Evolutionary conservation across 768 basidiomycete genomes (phyloP).

Genomic region (Termitomyces eurrhizus): DNA sequence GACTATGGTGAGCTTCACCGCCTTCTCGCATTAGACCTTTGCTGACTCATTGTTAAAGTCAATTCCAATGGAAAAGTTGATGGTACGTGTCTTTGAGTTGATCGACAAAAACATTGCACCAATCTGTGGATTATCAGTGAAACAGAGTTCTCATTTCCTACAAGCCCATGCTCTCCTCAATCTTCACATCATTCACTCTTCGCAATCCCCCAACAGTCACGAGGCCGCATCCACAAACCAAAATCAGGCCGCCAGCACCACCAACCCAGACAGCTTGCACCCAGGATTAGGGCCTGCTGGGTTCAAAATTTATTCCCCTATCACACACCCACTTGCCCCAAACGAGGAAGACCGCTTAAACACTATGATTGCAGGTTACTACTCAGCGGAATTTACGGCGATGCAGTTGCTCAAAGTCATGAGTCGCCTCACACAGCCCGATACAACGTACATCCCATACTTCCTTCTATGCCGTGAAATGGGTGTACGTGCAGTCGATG

Average conservation of each 20-base stretch:
- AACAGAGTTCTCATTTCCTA: slow-evolving; percentile 77
- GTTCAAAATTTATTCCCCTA: slow-evolving; percentile 55
- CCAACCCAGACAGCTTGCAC: slow-evolving; percentile 48
- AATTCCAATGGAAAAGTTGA: slow-evolving; percentile 71
- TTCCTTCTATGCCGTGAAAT: slow-evolving; percentile 80
- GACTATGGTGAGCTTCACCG: slow-evolving; percentile 53
- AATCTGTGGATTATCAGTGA: slow-evolving; percentile 46
- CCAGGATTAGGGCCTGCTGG: slow-evolving; percentile 58
- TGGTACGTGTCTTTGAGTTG: slow-evolving; percentile 37
- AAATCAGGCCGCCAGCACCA: slow-evolving; percentile 30
- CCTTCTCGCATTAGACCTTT: not conserved
- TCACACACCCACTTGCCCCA: slow-evolving; percentile 28
- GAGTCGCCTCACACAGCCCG: slow-evolving; percentile 66
- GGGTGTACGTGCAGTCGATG: slow-evolving; percentile 81
- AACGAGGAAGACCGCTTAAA: slow-evolving; percentile 27
- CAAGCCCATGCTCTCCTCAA: slow-evolving; percentile 83
- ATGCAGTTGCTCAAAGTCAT: slow-evolving; percentile 80
- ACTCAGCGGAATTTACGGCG: slow-evolving; percentile 67
- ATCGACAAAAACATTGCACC: not conserved
- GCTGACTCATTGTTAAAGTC: slow-evolving; percentile 36
- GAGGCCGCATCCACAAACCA: slow-evolving; percentile 27
- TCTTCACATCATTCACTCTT: slow-evolving; percentile 83
- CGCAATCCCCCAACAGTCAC: slow-evolving; percentile 45
- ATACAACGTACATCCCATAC: slow-evolving; percentile 65
- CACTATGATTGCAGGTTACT: slow-evolving; percentile 39